phyloP scores from a whole-genome alignment of 2,329 filamentous ascomycete species.

The Aspergillus proliferans region DNA sequence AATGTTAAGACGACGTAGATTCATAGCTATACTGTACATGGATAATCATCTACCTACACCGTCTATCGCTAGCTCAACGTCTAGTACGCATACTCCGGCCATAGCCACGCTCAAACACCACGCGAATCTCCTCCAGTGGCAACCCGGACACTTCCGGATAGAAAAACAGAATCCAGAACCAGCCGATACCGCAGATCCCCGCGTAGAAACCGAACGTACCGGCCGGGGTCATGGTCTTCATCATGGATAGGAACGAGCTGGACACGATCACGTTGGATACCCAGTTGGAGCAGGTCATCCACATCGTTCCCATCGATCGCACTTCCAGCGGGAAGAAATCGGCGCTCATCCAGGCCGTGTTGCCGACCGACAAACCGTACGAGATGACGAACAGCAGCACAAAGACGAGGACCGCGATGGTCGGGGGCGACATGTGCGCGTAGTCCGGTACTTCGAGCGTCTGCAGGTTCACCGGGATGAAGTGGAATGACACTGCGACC shows the following conservation, averaged over 20 bases:
- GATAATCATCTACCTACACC: not conserved
- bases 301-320: slow-evolving; percentile 45
- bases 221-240: slow-evolving; percentile 45
- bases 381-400: slow-evolving; percentile 43
- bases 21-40: not conserved
- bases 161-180: slow-evolving; percentile 27
- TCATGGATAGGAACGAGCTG: slow-evolving; percentile 47
- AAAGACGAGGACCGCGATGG: slow-evolving; percentile 37
- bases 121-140: slow-evolving; percentile 28
- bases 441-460: slow-evolving; percentile 20
- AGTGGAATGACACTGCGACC: slow-evolving; percentile 44
- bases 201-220: slow-evolving; percentile 51
- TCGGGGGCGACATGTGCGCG: slow-evolving; percentile 27
- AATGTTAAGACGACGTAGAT: not conserved
- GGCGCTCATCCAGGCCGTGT: slow-evolving; percentile 45
- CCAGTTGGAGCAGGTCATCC: slow-evolving; percentile 45
- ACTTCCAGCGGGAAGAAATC: slow-evolving; percentile 48
- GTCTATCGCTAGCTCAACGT: slow-evolving; percentile 15
- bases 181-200: slow-evolving; percentile 44
- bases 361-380: slow-evolving; percentile 44
- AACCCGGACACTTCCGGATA: slow-evolving; percentile 20
- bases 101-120: slow-evolving; percentile 48
- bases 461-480: slow-evolving; percentile 42
- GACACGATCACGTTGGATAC: slow-evolving; percentile 46
- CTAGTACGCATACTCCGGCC: slow-evolving; percentile 18